phyloP scores from a whole-genome alignment of 371 early-diverging fungal genomes.

The Mortierella sp. region DNA sequence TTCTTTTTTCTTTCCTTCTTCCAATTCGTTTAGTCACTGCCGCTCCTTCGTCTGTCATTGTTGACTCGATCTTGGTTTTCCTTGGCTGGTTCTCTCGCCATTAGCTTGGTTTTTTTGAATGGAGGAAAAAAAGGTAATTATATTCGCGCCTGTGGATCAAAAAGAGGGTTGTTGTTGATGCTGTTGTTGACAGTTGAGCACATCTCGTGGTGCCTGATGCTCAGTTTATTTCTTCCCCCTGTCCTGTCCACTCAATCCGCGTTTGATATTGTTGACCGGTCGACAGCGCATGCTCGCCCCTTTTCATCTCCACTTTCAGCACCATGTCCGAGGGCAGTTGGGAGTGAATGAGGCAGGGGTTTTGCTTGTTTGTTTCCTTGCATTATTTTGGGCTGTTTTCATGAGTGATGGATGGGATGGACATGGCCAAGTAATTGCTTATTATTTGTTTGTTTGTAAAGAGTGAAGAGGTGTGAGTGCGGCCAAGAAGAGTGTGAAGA shows the following conservation, averaged over 20 bases:
- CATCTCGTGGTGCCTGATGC: conserved; percentile 8
- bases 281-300: not conserved
- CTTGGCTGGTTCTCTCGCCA: not conserved
- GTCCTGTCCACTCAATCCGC: not conserved
- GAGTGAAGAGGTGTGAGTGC: not conserved
- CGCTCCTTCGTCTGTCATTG: not conserved
- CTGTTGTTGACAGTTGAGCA: not conserved
- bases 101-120: no score
- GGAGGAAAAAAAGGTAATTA: not conserved
- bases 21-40: not conserved
- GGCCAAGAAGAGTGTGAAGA: not conserved
- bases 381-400: not conserved
- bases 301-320: not conserved
- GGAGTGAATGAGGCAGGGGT: not conserved
- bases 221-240: not conserved
- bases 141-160: not conserved
- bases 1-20: not conserved
- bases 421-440: not conserved
- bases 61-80: not conserved
- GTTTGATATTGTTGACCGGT: not conserved
- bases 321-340: not conserved
- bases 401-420: not conserved
- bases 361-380: not conserved
- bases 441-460: conserved; percentile 1
- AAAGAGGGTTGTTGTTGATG: not conserved